Evolutionary conservation across 768 basidiomycete species (phyloP).

Genomic region (Boletellus emodensis): DNA sequence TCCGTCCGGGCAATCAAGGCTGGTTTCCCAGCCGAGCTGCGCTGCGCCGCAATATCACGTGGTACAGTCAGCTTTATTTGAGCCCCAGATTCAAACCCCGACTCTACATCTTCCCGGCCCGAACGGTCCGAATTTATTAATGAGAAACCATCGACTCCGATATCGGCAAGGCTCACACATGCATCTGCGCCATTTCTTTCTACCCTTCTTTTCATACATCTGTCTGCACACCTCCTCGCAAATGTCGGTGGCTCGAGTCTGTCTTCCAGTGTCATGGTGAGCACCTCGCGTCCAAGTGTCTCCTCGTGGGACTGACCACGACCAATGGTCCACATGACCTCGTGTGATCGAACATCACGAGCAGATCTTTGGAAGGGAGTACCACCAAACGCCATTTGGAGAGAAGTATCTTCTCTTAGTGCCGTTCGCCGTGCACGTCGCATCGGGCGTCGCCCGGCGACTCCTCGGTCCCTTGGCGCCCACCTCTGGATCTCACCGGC

Average conservation of each 20-base stretch:
- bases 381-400: conserved; percentile 70
- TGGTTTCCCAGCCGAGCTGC: too few relatives aligned
- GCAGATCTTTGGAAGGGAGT: conserved; percentile 78
- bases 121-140: too few relatives aligned
- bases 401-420: conserved; percentile 66
- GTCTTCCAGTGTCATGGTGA: conserved; percentile 73
- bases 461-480: conserved; percentile 36
- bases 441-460: conserved; percentile 58
- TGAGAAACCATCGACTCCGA: conserved; percentile 11
- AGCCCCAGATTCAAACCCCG: too few relatives aligned
- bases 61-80: too few relatives aligned
- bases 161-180: conserved; percentile 59
- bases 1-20: too few relatives aligned
- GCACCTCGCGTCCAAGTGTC: not conserved
- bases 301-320: not conserved
- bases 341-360: too few relatives aligned
- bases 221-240: conserved; percentile 70
- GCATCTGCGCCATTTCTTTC: conserved; percentile 72
- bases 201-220: conserved; percentile 71
- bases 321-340: not conserved
- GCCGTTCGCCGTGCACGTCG: conserved; percentile 63
- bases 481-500: conserved; percentile 9
- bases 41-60: too few relatives aligned
- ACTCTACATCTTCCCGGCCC: too few relatives aligned
- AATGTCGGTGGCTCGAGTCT: conserved; percentile 64